Evolutionary conservation across 2,329 filamentous ascomycete species (phyloP).

Genomic region (Alternaria atra): DNA sequence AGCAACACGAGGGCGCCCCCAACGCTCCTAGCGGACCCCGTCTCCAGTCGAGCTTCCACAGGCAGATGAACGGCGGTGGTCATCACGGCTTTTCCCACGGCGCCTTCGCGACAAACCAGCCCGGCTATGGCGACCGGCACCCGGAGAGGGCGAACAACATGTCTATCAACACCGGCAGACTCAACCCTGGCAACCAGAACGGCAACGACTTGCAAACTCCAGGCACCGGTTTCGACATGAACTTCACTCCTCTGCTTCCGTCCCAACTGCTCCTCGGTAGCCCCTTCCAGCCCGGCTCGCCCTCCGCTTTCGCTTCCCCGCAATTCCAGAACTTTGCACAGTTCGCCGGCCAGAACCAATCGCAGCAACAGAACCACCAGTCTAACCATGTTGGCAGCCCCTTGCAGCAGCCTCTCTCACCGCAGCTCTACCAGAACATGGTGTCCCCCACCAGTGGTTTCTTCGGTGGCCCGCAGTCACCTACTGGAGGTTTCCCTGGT

Average conservation of each 20-base stretch:
- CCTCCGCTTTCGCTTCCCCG: slow-evolving; percentile 85
- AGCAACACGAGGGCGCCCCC: slow-evolving; percentile 77
- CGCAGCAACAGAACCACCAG: slow-evolving; percentile 66
- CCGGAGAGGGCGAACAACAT: slow-evolving; percentile 86
- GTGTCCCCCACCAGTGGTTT: slow-evolving; percentile 88
- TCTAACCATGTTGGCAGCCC: slow-evolving; percentile 75
- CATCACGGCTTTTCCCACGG: slow-evolving; percentile 93
- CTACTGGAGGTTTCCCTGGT: slow-evolving; percentile 76
- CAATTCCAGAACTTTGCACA: slow-evolving; percentile 87
- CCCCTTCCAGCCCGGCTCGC: slow-evolving; percentile 95
- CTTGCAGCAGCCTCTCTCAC: slow-evolving; percentile 74
- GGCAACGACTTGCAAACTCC: slow-evolving; percentile 82
- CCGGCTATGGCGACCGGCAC: slow-evolving; percentile 86
- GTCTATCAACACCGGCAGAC: slow-evolving; percentile 85
- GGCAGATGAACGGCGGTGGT: slow-evolving; percentile 69
- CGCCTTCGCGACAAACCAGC: slow-evolving; percentile 84
- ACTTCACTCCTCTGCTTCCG: slow-evolving; percentile 94
- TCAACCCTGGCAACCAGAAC: slow-evolving; percentile 65
- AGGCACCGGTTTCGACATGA: slow-evolving; percentile 93
- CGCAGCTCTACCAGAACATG: slow-evolving; percentile 83
- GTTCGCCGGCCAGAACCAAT: slow-evolving; percentile 68
- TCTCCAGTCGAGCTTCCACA: slow-evolving; percentile 73
- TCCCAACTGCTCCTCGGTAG: slow-evolving; percentile 94
- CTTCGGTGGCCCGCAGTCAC: slow-evolving; percentile 82
- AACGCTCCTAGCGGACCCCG: slow-evolving; percentile 66